Conservation (phyloP, 805 yeast species). For the Lipomyces sp. region DNA sequence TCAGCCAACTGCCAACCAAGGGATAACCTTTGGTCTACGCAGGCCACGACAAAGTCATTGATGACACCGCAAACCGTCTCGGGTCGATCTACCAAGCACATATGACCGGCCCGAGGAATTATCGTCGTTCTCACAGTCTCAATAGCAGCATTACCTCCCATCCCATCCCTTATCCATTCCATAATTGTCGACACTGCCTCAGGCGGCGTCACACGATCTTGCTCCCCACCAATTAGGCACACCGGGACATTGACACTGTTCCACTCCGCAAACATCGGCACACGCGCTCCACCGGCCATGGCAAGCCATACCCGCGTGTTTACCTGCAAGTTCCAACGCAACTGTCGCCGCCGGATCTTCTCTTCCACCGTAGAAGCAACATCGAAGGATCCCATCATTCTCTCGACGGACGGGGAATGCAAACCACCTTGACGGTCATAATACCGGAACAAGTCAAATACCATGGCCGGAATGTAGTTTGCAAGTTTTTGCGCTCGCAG, state of each 20-base stretch:
- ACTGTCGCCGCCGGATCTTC: slow-evolving; percentile 58
- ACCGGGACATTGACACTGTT: slow-evolving; percentile 49
- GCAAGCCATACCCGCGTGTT: slow-evolving; percentile 58
- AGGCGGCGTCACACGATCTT: slow-evolving; percentile 62
- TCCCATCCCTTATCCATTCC: slow-evolving; percentile 43
- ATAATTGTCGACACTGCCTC: slow-evolving; percentile 45
- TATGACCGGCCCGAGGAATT: slow-evolving; percentile 62
- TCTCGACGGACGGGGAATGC: slow-evolving; percentile 60
- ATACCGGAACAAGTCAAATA: slow-evolving; percentile 61
- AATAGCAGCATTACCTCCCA: neutral
- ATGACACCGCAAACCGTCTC: slow-evolving; percentile 66
- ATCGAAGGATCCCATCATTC: slow-evolving; percentile 53
- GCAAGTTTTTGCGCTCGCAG: slow-evolving; percentile 35
- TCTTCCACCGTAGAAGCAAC: slow-evolving; percentile 41
- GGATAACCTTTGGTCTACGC: slow-evolving; percentile 59
- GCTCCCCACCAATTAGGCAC: slow-evolving; percentile 62
- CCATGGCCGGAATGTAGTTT: slow-evolving; percentile 41
- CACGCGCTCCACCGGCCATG: slow-evolving; percentile 57
- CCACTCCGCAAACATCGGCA: slow-evolving; percentile 54
- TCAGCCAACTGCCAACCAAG: slow-evolving; percentile 73
- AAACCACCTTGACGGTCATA: slow-evolving; percentile 69
- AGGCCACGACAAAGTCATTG: slow-evolving; percentile 58
- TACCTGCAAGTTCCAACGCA: slow-evolving; percentile 73
- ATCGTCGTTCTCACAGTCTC: slow-evolving; percentile 47
- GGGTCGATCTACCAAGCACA: slow-evolving; percentile 65